Base-by-base conservation (phyloP, 2,329 filamentous ascomycete genomes). In the Sclerotinia borealis region DNA sequence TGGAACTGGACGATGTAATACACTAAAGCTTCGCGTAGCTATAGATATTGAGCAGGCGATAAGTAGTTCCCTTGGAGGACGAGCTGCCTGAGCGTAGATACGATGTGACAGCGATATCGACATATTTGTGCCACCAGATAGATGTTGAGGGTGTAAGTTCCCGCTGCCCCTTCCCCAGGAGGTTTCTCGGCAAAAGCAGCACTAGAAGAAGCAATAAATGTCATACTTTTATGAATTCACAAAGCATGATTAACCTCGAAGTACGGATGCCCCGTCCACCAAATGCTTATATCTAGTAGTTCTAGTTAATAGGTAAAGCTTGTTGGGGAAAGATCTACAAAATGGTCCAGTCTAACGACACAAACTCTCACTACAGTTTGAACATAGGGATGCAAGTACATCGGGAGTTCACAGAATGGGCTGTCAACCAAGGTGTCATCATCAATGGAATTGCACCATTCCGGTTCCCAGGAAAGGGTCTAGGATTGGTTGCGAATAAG, bases 401-500 rank as follows among this genome's bases (percentile, higher is more conserved):
- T 63, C 76, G 83, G 31, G 76, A 79, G 10, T 89, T 96, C 65
- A 79, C 88, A 3, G 71, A 80, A 64, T 96, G 92, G 90, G 88
- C 89, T 1, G 74, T 79, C 49, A 75, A 77, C 1, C 81, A 85
- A 63, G 90, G 89, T 17, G 82, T 96, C 34, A 76, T 81, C 41
- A 83, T 92, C 68, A 81, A 88, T 69, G 87, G 86, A 34, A 85
- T 96, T 54, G 79, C 79, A 2, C 87, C 91, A 6, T 81, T 85
- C 47, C 79, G 79, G 45, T 86, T 96, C 19, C 83, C 87, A 7
- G 89, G 87, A 1, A 82, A 89, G 61, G 92, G 92, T 34, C 83
- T 95, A 60, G 92, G 93, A 52, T 86, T 96, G 63, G 81, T 93
- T 58, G 88, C 91, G 6, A 87, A 84, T 15, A 81, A 83, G 34